Evolutionary conservation across 352 stramenopile species (phyloP), one percentile per base, ranked within the genome.

Genomic region (Hyaloperonospora brassicae): DNA sequence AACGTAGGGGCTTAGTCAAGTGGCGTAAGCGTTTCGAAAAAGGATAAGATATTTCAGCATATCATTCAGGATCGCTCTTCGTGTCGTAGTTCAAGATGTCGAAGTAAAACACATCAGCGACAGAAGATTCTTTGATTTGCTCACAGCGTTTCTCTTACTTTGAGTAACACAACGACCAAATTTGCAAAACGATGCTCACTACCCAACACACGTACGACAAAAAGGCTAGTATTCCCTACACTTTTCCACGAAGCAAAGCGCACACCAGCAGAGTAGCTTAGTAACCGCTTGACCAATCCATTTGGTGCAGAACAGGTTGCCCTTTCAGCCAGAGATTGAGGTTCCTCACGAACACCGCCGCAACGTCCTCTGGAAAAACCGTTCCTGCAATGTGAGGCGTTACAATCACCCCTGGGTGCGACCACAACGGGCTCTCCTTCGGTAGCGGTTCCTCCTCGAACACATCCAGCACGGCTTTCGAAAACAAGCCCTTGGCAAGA

Each of bases 321-420:
- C 55, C 48, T 12, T 66, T 46, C 22, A 86, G 61, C 12, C 47
- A 65, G 27, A 51, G 64, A 22, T 78, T 68, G 36, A 81, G 57
- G 48, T 86, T 85, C 41, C 70, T 63, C 9, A 83, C 35, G 30
- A 96, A 89, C 3, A 95, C 61, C 27, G 73, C 70, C n/a, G 79
- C 83, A 11, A 95, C 80, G 54, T 93, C 82, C 27, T 76, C 68
- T 0, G 72, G 65, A 30, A 86, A 84, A 34, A 87, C 91, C 22
- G 79, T 68, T 27, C 78, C 87, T 46, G 80, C 77, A 1, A 94
- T 76, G 58, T 96, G 84, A 1, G 84, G 85, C 43, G 87, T 94
- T 45, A 95, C 62, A 40, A 73, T 71, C 2, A 94, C 82, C 31
- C 78, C 66, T 0, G 70, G 59, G 51, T 84, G 72, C 21, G 55